Conservation (phyloP, 257 asterid species). For the Petunia secreta region DNA sequence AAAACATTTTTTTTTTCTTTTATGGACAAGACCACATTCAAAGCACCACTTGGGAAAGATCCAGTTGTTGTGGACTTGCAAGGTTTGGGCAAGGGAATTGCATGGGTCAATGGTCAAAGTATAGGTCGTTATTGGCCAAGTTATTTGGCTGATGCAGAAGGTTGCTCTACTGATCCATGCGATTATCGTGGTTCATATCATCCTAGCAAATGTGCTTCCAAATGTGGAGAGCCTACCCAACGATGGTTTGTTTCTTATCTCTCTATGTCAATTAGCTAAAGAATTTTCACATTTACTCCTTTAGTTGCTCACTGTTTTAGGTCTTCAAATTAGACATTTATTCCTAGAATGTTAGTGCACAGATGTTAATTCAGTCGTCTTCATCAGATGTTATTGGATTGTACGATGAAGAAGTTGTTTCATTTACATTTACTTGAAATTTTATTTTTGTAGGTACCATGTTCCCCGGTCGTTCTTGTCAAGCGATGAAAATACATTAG, state of each 20-base stretch:
- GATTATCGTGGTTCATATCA: conserved; percentile 69
- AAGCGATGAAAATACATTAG: conserved; percentile 38
- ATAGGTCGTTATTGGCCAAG: conserved; percentile 82
- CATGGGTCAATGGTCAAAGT: conserved; percentile 74
- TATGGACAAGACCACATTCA: conserved; percentile 48
- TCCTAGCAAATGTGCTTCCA: conserved; percentile 46
- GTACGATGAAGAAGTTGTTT: too few relatives aligned
- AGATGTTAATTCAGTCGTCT: too few relatives aligned
- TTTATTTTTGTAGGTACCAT: conserved; percentile 60
- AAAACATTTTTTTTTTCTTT: too few relatives aligned
- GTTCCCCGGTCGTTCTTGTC: conserved; percentile 61
- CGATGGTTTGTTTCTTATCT: conserved; percentile 45
- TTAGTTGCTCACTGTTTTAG: too few relatives aligned
- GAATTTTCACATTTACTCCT: too few relatives aligned
- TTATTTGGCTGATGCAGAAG: conserved; percentile 40
- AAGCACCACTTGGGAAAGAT: conserved; percentile 59
- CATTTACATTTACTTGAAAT: too few relatives aligned
- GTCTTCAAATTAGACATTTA: too few relatives aligned
- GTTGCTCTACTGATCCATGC: conserved; percentile 58
- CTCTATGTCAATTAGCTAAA: not conserved
- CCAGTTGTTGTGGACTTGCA: conserved; percentile 59
- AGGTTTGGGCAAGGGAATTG: conserved; percentile 70
- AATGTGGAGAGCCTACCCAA: conserved; percentile 70
- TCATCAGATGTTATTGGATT: too few relatives aligned
- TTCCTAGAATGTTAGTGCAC: too few relatives aligned